Base-by-base conservation (phyloP, 306 rosid genomes). In the Vigna nakashimae region DNA sequence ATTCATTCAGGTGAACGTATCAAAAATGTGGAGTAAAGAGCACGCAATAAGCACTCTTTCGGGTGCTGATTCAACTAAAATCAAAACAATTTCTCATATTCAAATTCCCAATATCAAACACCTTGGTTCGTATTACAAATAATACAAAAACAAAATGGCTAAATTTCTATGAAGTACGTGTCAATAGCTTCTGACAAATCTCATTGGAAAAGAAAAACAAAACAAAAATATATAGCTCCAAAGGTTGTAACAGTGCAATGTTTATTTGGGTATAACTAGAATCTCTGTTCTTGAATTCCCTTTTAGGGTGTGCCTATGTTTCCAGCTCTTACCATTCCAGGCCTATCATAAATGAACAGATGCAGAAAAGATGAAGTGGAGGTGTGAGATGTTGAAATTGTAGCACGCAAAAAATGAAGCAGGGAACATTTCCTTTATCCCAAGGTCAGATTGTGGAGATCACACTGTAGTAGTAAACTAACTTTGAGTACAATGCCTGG, bases 401-500 rank as follows among this genome's bases (percentile, higher is more conserved):
- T 74, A 45, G 65, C 78, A 79, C 56, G 71, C 64, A 84, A 75
- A 75, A 75, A 80, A 46, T 65, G 80, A 75, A 58, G 76, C 62
- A 76, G 69, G 18, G 62, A 80, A 71, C 84, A 71, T 64, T 65
- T 65, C 79, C 82, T 75, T 84, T 75, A 49, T 28, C 87, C 79
- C 64, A 11, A 64, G 84, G 87, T 71, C 13, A 71, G 28, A 56
- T 1, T 30, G 30, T 70, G 55, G 79, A 75, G 49, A 58, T 65
- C 8, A 43, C 40, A 74, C 26, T 55, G 70, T 53, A 20, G 14
- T 17, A 55, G 75, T 75, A 83, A 83, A 79, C 87, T 43, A 75
- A 62, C 75, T 60, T 78, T 52, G 74, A 79, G 84, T 83, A 74
- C 87, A 75, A 83, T 52, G 84, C 65, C 8, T 79, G 66, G 50